Conservation (phyloP, 495 filamentous ascomycete genomes). For the Cercophora newfieldiana region DNA sequence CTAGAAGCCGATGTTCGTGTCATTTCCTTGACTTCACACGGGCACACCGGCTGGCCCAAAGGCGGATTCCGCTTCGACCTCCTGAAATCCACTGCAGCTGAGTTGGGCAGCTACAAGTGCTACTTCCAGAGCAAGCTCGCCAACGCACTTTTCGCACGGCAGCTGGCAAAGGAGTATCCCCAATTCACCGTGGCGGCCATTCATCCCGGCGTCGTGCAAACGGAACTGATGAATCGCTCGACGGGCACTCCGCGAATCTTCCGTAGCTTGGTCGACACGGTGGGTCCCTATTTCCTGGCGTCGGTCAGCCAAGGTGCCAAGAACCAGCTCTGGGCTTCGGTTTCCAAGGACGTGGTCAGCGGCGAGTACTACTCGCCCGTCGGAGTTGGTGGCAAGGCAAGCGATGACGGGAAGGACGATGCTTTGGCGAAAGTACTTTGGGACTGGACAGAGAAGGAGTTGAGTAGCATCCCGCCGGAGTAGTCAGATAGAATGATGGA, state of each 20-base stretch:
- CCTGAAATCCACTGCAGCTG: constrained; percentile 35
- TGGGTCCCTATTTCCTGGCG: neutral
- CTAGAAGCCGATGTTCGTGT: constrained; percentile 43
- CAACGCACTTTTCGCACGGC: constrained; percentile 63
- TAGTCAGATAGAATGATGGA: neutral
- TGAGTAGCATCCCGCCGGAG: neutral
- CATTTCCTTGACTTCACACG: constrained; percentile 40
- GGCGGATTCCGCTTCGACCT: constrained; percentile 40
- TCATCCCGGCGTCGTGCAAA: constrained; percentile 67
- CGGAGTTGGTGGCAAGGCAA: constrained; percentile 19
- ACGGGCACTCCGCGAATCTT: neutral
- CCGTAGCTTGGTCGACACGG: neutral
- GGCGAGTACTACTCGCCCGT: constrained; percentile 40
- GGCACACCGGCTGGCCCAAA: constrained; percentile 36
- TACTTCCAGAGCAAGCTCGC: constrained; percentile 71
- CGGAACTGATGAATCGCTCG: constrained; percentile 40
- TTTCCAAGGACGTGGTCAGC: constrained; percentile 43
- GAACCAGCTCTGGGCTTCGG: constrained; percentile 64
- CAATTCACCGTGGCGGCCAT: constrained; percentile 53
- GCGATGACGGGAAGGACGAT: constrained; percentile 44
- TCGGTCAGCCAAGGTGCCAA: constrained; percentile 47
- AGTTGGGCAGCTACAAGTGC: constrained; percentile 27
- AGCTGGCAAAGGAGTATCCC: constrained; percentile 60
- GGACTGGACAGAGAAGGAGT: constrained; percentile 60
- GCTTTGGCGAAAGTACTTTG: constrained; percentile 55